These are phyloP conservation scores for Termitomyces sp. DNA, from an alignment of 768 basidiomycete species.

Conservation along the genomic window DNA sequence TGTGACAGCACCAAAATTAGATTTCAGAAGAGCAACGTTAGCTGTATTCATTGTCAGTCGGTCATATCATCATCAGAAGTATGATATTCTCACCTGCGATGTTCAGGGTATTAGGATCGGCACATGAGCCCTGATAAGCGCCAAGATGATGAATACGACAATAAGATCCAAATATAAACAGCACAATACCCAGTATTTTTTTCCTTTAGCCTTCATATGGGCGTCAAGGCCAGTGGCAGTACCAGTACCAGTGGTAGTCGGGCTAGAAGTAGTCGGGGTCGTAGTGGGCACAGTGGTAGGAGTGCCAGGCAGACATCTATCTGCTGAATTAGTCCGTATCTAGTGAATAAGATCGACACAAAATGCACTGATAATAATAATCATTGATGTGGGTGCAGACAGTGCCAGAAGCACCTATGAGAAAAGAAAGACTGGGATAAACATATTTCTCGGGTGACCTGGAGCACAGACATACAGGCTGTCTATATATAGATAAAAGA, in stretches of 20 bases:
- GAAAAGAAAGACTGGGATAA: neutral
- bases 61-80: neutral
- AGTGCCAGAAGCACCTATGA: slow-evolving; percentile 25
- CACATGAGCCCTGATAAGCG: slow-evolving; percentile 22
- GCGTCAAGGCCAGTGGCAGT: slow-evolving; percentile 13
- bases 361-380: slow-evolving; percentile 21
- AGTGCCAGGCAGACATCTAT: slow-evolving; percentile 25
- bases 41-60: slow-evolving; percentile 12
- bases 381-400: slow-evolving; percentile 24
- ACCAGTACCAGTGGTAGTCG: slow-evolving; percentile 16
- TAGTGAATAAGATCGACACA: neutral
- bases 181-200: slow-evolving; percentile 21
- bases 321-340: neutral
- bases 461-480: slow-evolving; percentile 12
- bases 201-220: slow-evolving; percentile 20
- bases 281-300: slow-evolving; percentile 13
- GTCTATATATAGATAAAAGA: slow-evolving; percentile 10
- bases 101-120: slow-evolving; percentile 24
- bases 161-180: neutral
- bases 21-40: slow-evolving; percentile 25
- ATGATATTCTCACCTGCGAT: slow-evolving; percentile 18
- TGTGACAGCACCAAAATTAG: slow-evolving; percentile 33
- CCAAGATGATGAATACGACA: neutral
- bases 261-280: slow-evolving; percentile 7
- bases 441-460: neutral